These are phyloP conservation scores for Mediolabrus comicus DNA, from an alignment of 108 stramenopile species.

Conservation along the genomic window DNA sequence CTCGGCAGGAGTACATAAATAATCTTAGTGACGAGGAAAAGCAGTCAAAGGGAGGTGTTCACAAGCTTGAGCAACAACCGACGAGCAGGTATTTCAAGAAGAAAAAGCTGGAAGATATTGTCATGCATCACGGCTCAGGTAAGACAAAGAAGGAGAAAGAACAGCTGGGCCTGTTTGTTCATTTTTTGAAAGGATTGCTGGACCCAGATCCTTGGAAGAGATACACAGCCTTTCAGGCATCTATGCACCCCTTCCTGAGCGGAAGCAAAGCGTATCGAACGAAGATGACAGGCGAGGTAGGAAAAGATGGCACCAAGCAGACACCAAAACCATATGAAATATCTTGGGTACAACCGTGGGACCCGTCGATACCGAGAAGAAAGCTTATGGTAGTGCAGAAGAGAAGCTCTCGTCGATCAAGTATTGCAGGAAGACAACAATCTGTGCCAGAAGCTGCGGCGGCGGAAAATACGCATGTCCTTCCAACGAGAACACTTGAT, in stretches of 20 bases:
- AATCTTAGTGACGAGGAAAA: conserved; percentile 68
- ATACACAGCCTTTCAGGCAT: conserved; percentile 79
- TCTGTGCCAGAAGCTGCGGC: conserved; percentile 39
- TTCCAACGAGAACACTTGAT: background rate
- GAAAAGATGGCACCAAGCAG: conserved; percentile 16
- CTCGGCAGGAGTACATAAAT: conserved; percentile 70
- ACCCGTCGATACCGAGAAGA: conserved; percentile 68
- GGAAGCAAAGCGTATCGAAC: conserved; percentile 42
- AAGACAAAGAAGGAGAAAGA: conserved; percentile 54
- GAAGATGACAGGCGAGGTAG: conserved; percentile 14
- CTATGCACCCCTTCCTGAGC: conserved; percentile 76
- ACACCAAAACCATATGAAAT: conserved; percentile 55
- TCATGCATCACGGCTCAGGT: conserved; percentile 67
- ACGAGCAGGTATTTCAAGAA: conserved; percentile 81
- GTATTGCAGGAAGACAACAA: conserved; percentile 31
- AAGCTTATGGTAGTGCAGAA: conserved; percentile 60
- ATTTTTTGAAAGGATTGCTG: conserved; percentile 75
- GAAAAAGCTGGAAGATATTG: conserved; percentile 68
- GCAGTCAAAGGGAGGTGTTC: conserved; percentile 64
- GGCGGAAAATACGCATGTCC: conserved; percentile 7
- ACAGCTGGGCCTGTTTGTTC: conserved; percentile 63
- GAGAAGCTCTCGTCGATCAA: conserved; percentile 1
- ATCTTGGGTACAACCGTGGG: conserved; percentile 79
- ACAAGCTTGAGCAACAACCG: conserved; percentile 77
- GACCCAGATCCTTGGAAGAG: conserved; percentile 86